Conservation (phyloP, 73 alveolate genomes). For the Tetrahymena borealis region DNA sequence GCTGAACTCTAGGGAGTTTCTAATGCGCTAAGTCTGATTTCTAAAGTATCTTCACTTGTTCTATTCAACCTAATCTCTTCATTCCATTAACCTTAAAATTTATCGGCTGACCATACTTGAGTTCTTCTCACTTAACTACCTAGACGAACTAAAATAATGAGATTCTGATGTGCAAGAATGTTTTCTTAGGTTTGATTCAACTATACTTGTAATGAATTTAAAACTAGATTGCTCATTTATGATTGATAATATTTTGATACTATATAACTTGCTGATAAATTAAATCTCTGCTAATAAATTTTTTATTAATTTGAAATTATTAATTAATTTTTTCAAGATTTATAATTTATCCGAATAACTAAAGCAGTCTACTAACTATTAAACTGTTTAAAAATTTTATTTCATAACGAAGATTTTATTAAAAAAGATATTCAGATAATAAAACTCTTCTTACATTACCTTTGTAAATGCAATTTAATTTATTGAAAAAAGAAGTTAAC, state of each 20-base stretch:
- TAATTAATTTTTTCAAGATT: too few relatives aligned
- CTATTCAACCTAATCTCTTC: not conserved
- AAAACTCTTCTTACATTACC: too few relatives aligned
- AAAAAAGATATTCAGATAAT: too few relatives aligned
- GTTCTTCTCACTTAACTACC: conserved; percentile 1
- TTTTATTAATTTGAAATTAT: not conserved
- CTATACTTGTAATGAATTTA: not conserved
- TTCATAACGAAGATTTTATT: too few relatives aligned
- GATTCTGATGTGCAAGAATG: not conserved
- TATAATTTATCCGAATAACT: too few relatives aligned
- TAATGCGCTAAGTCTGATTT: not conserved
- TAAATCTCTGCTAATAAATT: not conserved
- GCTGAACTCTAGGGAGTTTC: not conserved
- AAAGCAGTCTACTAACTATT: too few relatives aligned
- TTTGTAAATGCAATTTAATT: too few relatives aligned
- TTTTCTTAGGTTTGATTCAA: not conserved
- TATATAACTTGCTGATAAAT: not conserved
- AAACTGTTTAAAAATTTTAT: too few relatives aligned
- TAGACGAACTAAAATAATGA: not conserved
- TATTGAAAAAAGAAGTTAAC: too few relatives aligned
- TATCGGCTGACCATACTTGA: not conserved
- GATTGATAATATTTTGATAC: not conserved
- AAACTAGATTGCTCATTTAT: not conserved
- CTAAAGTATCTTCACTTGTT: not conserved
- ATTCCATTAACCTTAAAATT: not conserved